phyloP scores from a whole-genome alignment of 495 filamentous ascomycete species.

The Polyplosphaeria fusca region DNA sequence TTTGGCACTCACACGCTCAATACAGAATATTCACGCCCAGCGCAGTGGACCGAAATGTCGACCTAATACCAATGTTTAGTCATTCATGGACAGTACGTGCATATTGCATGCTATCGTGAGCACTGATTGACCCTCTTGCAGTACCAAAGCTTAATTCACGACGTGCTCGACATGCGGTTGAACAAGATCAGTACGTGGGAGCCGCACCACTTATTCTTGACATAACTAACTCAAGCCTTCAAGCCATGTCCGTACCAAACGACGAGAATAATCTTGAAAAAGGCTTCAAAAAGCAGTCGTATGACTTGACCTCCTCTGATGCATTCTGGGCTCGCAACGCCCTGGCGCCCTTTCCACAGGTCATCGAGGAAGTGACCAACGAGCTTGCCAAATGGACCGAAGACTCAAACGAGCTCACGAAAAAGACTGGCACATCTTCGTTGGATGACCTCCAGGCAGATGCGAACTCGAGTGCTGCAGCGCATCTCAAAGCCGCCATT shows the following conservation, averaged over 20 bases:
- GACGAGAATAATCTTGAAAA: slow-evolving; percentile 73
- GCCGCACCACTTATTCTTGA: too few relatives aligned
- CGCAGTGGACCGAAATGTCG: slow-evolving; percentile 87
- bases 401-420: slow-evolving; percentile 90
- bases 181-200: too few relatives aligned
- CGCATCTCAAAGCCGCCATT: slow-evolving; percentile 94
- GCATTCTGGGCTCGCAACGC: slow-evolving; percentile 98
- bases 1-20: background rate
- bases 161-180: slow-evolving; percentile 88
- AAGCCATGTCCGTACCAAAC: slow-evolving; percentile 72
- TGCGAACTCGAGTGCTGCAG: slow-evolving; percentile 71
- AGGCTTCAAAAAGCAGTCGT: slow-evolving; percentile 72
- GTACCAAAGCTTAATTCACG: slow-evolving; percentile 93
- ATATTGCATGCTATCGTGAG: background rate
- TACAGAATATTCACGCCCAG: background rate
- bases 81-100: slow-evolving; percentile 80
- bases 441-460: slow-evolving; percentile 93
- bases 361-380: slow-evolving; percentile 91
- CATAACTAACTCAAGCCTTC: too few relatives aligned
- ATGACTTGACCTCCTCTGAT: slow-evolving; percentile 86
- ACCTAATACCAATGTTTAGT: slow-evolving; percentile 96
- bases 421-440: slow-evolving; percentile 87
- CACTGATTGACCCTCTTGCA: background rate
- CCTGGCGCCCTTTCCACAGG: slow-evolving; percentile 89
- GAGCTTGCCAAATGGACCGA: slow-evolving; percentile 94